phyloP scores from a whole-genome alignment of 441 rosid genomes.

The Populus hybrid region DNA sequence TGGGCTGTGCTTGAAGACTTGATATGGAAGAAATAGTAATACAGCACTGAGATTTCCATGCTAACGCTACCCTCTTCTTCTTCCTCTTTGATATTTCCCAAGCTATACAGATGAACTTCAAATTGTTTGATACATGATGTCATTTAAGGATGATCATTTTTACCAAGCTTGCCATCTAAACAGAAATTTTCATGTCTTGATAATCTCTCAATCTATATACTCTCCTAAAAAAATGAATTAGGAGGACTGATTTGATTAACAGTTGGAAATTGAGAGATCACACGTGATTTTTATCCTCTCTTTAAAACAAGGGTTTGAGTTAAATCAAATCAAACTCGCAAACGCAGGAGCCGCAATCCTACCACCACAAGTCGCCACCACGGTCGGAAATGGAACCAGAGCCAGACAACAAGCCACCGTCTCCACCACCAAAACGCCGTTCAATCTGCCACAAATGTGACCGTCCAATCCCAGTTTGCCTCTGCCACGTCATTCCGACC shows the following conservation, averaged over 20 bases:
- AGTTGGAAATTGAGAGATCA: background rate
- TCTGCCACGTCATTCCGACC: slow-evolving; percentile 73
- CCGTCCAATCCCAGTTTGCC: slow-evolving; percentile 69
- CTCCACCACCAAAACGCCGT: slow-evolving; percentile 31
- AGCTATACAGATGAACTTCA: no score
- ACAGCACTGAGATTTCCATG: no score
- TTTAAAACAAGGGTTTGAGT: background rate
- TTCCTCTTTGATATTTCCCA: no score
- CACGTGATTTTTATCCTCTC: background rate
- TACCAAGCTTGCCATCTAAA: no score
- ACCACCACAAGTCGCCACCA: background rate
- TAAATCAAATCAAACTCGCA: background rate
- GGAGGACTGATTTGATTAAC: background rate
- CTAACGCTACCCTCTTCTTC: no score
- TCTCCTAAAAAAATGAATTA: no score
- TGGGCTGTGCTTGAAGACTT: no score
- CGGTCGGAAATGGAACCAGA: slow-evolving; percentile 24
- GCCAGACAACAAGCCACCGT: background rate
- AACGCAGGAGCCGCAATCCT: background rate
- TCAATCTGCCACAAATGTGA: slow-evolving; percentile 54
- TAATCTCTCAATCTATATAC: no score
- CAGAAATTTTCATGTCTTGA: no score
- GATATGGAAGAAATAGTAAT: no score
- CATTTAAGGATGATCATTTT: no score
- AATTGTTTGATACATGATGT: no score